These are phyloP conservation scores for Pelargonium citronellum DNA, from an alignment of 441 rosid species.

Conservation along the genomic window DNA sequence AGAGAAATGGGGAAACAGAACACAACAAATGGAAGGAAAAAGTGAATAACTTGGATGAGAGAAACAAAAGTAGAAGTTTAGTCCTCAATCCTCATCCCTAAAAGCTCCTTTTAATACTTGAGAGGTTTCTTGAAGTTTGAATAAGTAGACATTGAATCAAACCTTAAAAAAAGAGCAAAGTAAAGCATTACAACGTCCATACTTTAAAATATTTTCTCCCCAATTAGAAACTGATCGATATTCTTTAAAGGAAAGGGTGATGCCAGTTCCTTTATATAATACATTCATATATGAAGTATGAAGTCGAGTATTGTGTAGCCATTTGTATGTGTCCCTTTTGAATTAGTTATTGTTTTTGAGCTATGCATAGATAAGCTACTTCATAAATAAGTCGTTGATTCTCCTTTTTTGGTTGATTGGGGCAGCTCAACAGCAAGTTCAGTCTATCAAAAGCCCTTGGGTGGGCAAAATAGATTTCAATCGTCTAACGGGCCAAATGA, in stretches of 20 bases:
- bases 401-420: constrained; percentile 6
- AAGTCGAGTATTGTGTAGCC: neutral
- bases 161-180: neutral
- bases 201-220: neutral
- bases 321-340: neutral
- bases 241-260: neutral
- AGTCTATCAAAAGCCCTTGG: constrained; percentile 34
- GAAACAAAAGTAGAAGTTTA: neutral
- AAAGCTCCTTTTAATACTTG: too few relatives aligned
- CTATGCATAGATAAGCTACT: neutral
- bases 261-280: neutral
- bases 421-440: constrained; percentile 42
- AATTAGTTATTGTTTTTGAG: constrained; percentile 5
- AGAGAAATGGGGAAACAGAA: neutral
- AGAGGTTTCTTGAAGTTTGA: too few relatives aligned
- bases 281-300: neutral
- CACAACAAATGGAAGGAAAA: too few relatives aligned
- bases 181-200: neutral
- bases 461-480: constrained; percentile 27
- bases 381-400: constrained; percentile 9
- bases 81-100: neutral
- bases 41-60: too few relatives aligned
- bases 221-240: neutral
- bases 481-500: constrained; percentile 35
- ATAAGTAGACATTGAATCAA: too few relatives aligned